phyloP scores from a whole-genome alignment of 23 red algal species.

The Gracilariopsis chorda region DNA sequence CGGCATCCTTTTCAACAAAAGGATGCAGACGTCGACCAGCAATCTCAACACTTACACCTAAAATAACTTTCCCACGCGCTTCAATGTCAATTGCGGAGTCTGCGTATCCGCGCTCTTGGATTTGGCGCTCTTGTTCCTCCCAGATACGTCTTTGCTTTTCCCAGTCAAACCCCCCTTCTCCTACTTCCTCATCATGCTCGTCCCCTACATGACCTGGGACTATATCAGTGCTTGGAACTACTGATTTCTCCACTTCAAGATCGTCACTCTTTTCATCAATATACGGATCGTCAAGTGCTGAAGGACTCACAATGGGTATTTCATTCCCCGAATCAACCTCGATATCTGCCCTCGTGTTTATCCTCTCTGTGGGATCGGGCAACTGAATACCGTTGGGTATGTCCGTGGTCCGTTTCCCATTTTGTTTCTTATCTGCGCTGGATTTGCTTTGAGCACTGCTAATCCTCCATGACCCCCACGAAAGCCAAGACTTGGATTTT shows the following conservation, averaged over 20 bases:
- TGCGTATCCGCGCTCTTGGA: slow-evolving; percentile 34
- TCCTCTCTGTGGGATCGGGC: neutral
- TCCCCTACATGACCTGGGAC: neutral
- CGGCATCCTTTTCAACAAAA: slow-evolving; percentile 40
- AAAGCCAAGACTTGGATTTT: slow-evolving; percentile 48
- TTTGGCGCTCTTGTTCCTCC: slow-evolving; percentile 62
- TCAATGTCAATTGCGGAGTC: slow-evolving; percentile 55
- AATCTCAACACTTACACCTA: slow-evolving; percentile 62
- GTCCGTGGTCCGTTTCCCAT: neutral
- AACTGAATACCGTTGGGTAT: neutral
- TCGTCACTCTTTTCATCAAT: neutral
- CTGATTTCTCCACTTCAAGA: neutral
- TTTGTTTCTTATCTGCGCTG: neutral
- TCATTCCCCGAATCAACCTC: neutral
- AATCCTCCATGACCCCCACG: slow-evolving; percentile 39
- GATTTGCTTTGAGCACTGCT: slow-evolving; percentile 2
- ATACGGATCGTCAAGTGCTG: neutral
- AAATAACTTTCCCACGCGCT: slow-evolving; percentile 9
- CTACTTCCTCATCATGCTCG: neutral
- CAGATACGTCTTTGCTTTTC: slow-evolving; percentile 51
- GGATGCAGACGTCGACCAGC: slow-evolving; percentile 51
- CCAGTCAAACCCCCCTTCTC: slow-evolving; percentile 33
- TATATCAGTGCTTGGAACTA: neutral
- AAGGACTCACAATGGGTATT: neutral
- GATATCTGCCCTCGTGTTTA: neutral